These are phyloP conservation scores for Agapanthus africanus DNA, from an alignment of 106 monocot genomes.

Conservation along the genomic window DNA sequence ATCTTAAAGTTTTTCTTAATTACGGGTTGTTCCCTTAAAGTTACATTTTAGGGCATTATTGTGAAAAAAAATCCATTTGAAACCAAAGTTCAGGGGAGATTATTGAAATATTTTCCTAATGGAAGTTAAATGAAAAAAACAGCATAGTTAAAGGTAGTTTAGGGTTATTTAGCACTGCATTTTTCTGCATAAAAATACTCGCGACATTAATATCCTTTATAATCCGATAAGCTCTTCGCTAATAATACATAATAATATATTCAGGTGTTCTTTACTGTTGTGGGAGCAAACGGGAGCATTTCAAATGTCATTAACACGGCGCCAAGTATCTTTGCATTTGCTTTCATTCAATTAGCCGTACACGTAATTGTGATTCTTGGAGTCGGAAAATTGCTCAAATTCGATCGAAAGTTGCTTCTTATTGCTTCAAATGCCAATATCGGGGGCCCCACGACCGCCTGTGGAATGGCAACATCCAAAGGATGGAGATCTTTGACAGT, in stretches of 20 bases:
- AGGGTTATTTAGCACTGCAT: no score
- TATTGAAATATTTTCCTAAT: no score
- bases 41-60: no score
- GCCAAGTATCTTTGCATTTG: constrained; percentile 64
- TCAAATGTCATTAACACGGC: constrained; percentile 69
- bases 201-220: no score
- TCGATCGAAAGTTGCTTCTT: constrained; percentile 58
- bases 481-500: constrained; percentile 80
- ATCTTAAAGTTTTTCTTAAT: no score
- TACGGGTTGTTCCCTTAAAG: no score
- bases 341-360: constrained; percentile 52
- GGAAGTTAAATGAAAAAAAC: no score
- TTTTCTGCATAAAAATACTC: no score
- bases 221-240: background rate
- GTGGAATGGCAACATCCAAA: constrained; percentile 86
- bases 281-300: constrained; percentile 84
- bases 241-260: background rate
- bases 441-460: constrained; percentile 90
- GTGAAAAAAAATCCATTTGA: no score
- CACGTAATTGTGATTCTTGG: constrained; percentile 58
- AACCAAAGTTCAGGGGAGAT: no score
- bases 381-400: constrained; percentile 50
- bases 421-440: constrained; percentile 87
- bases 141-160: no score
- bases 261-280: constrained; percentile 82